Conservation (phyloP, 129 eudicot genomes). For the Chrysanthemum makinoi region DNA sequence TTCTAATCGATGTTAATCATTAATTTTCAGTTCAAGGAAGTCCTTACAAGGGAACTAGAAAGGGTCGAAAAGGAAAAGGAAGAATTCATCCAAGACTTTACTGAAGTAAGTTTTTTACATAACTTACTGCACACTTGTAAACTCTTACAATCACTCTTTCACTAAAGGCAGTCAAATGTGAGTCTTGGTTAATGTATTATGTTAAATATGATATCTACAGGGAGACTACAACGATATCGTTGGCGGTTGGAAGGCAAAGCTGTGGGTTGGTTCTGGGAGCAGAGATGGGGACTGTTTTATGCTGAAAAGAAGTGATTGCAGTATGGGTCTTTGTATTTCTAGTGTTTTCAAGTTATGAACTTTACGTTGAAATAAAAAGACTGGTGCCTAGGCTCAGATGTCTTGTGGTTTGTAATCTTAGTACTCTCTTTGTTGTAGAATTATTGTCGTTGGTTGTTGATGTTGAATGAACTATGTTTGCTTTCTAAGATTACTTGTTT, state of each 20-base stretch:
- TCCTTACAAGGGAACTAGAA: constrained; percentile 77
- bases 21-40: constrained; percentile 60
- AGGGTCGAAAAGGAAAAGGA: constrained; percentile 79
- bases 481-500: constrained; percentile 6
- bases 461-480: constrained; percentile 24
- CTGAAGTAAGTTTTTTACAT: constrained; percentile 55
- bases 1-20: neutral
- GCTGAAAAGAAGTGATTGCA: constrained; percentile 65
- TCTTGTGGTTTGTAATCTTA: constrained; percentile 25
- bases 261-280: constrained; percentile 88
- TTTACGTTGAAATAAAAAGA: constrained; percentile 20
- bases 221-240: constrained; percentile 91
- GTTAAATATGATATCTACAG: constrained; percentile 38
- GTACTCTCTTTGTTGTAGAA: constrained; percentile 29
- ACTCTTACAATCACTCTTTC: neutral
- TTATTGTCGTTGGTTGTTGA: constrained; percentile 3
- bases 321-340: constrained; percentile 15
- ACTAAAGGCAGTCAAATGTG: neutral
- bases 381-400: constrained; percentile 22
- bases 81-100: constrained; percentile 74
- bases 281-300: constrained; percentile 89
- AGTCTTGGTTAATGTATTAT: neutral
- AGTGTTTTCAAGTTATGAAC: constrained; percentile 18
- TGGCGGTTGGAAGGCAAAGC: constrained; percentile 94
- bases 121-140: neutral